phyloP scores from a whole-genome alignment of 352 stramenopile species.

The Globisporangium cylindrosporum region DNA sequence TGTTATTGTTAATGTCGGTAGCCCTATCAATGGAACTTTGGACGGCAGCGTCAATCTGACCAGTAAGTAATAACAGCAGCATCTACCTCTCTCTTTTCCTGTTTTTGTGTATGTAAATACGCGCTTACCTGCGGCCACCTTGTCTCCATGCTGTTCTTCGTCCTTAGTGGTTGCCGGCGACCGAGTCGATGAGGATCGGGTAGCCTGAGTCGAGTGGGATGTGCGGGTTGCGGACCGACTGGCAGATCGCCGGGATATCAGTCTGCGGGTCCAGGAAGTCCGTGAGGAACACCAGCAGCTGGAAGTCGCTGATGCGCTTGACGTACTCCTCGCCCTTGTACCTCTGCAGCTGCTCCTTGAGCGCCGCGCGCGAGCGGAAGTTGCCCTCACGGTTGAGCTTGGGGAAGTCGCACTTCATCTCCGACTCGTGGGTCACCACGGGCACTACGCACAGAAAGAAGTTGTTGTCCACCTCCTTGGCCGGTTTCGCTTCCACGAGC shows the following conservation, averaged over 20 bases:
- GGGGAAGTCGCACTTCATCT: conserved; percentile 92
- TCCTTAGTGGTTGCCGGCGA: conserved; percentile 76
- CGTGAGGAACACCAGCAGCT: conserved; percentile 93
- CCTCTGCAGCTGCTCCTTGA: conserved; percentile 91
- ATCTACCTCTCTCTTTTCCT: background rate
- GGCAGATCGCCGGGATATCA: conserved; percentile 93
- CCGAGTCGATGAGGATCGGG: conserved; percentile 93
- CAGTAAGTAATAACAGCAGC: background rate
- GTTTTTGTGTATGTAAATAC: conserved; percentile 1
- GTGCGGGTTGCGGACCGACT: conserved; percentile 86
- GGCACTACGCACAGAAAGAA: conserved; percentile 97
- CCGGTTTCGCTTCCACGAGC: conserved; percentile 94
- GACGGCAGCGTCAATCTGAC: background rate
- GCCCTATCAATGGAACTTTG: background rate
- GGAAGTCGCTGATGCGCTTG: conserved; percentile 95
- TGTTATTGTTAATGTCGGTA: background rate
- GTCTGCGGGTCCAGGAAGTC: conserved; percentile 91
- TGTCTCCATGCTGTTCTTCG: background rate
- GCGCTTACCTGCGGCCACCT: background rate
- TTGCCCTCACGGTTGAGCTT: conserved; percentile 89
- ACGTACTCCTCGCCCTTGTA: conserved; percentile 61
- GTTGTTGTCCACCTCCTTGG: conserved; percentile 93
- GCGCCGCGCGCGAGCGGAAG: conserved; percentile 82
- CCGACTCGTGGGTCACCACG: conserved; percentile 93
- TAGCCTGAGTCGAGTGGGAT: conserved; percentile 94